These are phyloP conservation scores for Codiaeum variegatum DNA, from an alignment of 441 rosid genomes.

Conservation along the genomic window DNA sequence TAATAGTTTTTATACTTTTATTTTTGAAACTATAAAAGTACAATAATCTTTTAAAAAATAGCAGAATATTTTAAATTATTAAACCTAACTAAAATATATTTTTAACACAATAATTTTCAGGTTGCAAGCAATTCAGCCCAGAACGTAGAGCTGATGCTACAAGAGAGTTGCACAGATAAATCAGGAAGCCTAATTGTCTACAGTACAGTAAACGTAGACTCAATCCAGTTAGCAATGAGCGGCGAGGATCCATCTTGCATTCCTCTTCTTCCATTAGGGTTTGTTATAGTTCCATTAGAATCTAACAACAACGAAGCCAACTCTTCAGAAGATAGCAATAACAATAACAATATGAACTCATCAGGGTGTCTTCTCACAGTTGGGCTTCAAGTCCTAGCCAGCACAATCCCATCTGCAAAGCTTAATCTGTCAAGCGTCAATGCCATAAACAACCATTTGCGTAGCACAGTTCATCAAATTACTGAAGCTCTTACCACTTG, in stretches of 20 bases:
- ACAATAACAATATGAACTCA: neutral
- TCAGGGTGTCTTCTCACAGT: constrained; percentile 69
- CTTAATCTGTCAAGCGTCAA: constrained; percentile 69
- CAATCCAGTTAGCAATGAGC: constrained; percentile 74
- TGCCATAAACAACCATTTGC: constrained; percentile 60
- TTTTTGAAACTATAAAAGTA: no score
- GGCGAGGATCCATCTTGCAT: constrained; percentile 71
- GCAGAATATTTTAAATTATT: no score
- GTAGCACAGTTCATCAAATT: constrained; percentile 69
- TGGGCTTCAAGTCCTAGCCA: constrained; percentile 80
- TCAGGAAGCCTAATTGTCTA: constrained; percentile 77
- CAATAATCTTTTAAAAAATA: no score
- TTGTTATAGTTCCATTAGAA: constrained; percentile 55
- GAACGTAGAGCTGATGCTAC: constrained; percentile 75
- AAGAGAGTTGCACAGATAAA: constrained; percentile 77
- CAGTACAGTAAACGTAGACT: constrained; percentile 64
- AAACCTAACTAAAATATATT: no score
- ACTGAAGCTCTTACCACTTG: constrained; percentile 37
- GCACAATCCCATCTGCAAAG: constrained; percentile 64
- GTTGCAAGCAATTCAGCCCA: constrained; percentile 89
- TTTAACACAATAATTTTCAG: no score
- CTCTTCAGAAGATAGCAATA: constrained; percentile 18
- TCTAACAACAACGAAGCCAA: constrained; percentile 15
- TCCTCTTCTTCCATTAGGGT: constrained; percentile 78
- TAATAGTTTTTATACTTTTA: no score